Conservation (phyloP, 352 stramenopile species). For the Globisporangium megalacanthum region DNA sequence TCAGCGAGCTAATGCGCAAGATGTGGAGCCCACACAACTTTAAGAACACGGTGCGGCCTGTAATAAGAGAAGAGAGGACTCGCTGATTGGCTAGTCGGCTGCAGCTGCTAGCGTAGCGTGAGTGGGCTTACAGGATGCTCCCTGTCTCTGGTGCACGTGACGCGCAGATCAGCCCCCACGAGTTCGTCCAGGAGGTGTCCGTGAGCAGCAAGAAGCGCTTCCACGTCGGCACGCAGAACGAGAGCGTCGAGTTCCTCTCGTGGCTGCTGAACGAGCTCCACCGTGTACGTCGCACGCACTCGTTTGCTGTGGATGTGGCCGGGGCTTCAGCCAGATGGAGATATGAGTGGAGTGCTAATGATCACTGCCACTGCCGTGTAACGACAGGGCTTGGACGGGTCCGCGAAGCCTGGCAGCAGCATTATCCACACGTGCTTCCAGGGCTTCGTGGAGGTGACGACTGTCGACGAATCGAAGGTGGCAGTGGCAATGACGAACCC, state of each 20-base stretch:
- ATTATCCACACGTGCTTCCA: conserved; percentile 97
- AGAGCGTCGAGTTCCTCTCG: conserved; percentile 95
- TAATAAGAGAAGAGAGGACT: too few relatives aligned
- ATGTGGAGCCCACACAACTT: conserved; percentile 98
- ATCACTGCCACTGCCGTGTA: background rate
- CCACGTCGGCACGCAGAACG: conserved; percentile 90
- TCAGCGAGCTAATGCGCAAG: conserved; percentile 96
- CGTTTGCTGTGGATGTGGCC: background rate
- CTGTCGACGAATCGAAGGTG: conserved; percentile 51
- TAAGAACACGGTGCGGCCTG: conserved; percentile 89
- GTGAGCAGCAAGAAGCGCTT: conserved; percentile 96
- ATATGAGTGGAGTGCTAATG: background rate
- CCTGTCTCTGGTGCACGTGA: too few relatives aligned
- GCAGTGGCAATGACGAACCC: conserved; percentile 7
- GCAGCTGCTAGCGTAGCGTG: too few relatives aligned
- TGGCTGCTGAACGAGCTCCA: conserved; percentile 97
- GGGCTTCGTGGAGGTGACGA: conserved; percentile 92
- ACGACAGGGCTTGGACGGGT: conserved; percentile 70
- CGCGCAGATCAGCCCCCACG: conserved; percentile 90
- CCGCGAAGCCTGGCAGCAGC: conserved; percentile 79
- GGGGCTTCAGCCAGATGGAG: background rate
- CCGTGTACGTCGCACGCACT: conserved; percentile 30
- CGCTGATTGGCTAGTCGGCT: too few relatives aligned
- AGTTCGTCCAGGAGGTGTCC: conserved; percentile 94
- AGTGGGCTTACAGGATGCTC: too few relatives aligned